These are phyloP conservation scores for Solanum ahanhuiri DNA, from an alignment of 257 asterid genomes.

Conservation along the genomic window DNA sequence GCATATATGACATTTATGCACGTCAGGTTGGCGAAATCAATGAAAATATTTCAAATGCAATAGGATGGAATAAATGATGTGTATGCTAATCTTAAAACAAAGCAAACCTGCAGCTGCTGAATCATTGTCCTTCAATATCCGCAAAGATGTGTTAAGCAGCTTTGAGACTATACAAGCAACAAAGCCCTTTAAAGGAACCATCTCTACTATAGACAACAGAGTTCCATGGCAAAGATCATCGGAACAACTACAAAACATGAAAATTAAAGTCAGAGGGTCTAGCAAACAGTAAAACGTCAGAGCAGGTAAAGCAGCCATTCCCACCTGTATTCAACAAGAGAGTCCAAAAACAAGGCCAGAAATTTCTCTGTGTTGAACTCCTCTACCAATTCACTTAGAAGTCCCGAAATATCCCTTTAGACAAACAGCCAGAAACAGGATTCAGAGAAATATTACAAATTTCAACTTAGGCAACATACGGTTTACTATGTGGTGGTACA, in stretches of 20 bases:
- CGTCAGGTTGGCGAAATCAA: neutral
- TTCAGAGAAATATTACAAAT: neutral
- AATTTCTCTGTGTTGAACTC: conserved; percentile 76
- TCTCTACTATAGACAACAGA: conserved; percentile 37
- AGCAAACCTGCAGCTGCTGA: conserved; percentile 41
- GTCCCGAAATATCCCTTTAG: conserved; percentile 56
- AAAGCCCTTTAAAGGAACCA: conserved; percentile 46
- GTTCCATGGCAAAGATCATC: conserved; percentile 39
- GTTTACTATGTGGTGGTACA: neutral
- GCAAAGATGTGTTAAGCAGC: conserved; percentile 34
- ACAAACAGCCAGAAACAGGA: conserved; percentile 5
- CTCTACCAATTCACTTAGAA: conserved; percentile 47
- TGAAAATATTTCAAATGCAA: neutral
- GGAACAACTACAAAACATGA: conserved; percentile 38
- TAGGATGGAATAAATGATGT: neutral
- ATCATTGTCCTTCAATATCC: conserved; percentile 31
- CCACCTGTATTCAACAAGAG: conserved; percentile 76
- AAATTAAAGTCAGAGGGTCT: neutral
- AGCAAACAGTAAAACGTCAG: neutral
- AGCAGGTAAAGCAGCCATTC: conserved; percentile 4
- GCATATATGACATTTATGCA: neutral
- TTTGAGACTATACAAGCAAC: conserved; percentile 29
- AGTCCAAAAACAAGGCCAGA: conserved; percentile 53
- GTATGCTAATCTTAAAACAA: neutral
- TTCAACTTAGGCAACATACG: neutral